A percentile compares a stretch with the other conserved stretches of the same genome.
phyloP scores from a whole-genome alignment of 2,329 filamentous ascomycete genomes.

The Cadophora gregata region DNA sequence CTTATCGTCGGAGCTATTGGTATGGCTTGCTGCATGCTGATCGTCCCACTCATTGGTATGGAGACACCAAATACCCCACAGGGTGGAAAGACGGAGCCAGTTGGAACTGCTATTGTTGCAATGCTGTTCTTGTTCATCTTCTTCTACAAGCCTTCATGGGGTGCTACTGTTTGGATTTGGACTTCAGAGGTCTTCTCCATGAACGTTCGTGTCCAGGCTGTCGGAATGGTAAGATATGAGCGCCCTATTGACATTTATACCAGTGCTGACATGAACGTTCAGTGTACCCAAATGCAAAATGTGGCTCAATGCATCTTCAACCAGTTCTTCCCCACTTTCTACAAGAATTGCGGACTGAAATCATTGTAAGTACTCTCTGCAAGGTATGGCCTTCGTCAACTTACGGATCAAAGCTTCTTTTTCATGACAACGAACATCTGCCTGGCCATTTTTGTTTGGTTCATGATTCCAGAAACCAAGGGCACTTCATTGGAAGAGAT shows the following conservation, averaged over 20 bases:
- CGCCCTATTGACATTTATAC: conserved; percentile 20
- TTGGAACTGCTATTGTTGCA: conserved; percentile 73
- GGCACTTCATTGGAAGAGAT: conserved; percentile 60
- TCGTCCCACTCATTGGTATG: conserved; percentile 62
- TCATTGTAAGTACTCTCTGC: not conserved
- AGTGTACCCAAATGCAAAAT: conserved; percentile 64
- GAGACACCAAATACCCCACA: conserved; percentile 59
- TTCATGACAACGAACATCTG: conserved; percentile 57
- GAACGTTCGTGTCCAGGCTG: conserved; percentile 74
- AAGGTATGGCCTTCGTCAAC: not conserved
- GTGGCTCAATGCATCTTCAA: conserved; percentile 71
- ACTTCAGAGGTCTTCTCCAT: conserved; percentile 73
- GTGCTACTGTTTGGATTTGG: conserved; percentile 74
- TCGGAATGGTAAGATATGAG: conserved; percentile 62
- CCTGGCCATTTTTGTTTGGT: conserved; percentile 56
- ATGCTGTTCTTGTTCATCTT: conserved; percentile 70
- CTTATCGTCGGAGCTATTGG: conserved; percentile 71
- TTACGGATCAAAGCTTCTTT: conserved; percentile 50
- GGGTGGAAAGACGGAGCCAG: conserved; percentile 61
- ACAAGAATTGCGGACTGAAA: conserved; percentile 57
- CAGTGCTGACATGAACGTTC: not conserved
- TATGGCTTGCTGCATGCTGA: conserved; percentile 74
- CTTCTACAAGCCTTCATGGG: conserved; percentile 75
- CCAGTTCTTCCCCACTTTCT: conserved; percentile 73
- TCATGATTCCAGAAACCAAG: conserved; percentile 61